Evolutionary conservation across 2,329 filamentous ascomycete species (phyloP), one percentile per base, ranked within the genome.

Genomic region (Penicillium thymicola): DNA sequence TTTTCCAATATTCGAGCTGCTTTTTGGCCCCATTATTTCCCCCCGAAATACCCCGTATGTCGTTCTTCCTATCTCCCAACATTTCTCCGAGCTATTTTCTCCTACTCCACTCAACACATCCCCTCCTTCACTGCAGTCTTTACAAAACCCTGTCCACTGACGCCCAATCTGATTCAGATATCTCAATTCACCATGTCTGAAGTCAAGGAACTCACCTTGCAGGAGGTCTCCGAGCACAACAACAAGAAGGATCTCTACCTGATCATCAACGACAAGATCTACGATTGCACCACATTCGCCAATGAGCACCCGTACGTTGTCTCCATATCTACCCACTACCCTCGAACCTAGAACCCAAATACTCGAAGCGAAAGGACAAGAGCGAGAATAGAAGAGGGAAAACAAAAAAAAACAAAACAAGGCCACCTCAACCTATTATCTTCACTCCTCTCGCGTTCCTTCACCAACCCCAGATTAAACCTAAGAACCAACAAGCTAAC

Each of bases 251-350:
- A 97, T 76, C 81, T 96, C 64, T 96, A 84, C 81, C 75, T 97
- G 70, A 88, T 97, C 63, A 86, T 99, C 70, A 90, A 97, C 81
- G 92, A 96, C 78, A 96, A 96, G 82, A 87, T 99, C 80, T 99
- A 97, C 85, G 85, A 97, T 77, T 78, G 82, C 74, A 84, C 86
- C 70, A 89, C 87, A 77, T 99, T 99, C 78, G 82, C 97, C 67
- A 93, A 97, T 75, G 94, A 99, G 86, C 94, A 99, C 78, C 94
- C 94, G 85, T 88, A 85, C 65, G 85, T 84, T 38, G 9, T 48
- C 46, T 32, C 43, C 28, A 28, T 42, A 51, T 45, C 27, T 42
- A n/a, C 28, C 27, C 48, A 36, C 42, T 48, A 27, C 48, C 41
- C 38, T 32, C 45, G 44, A 45, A 32, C 50, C 48, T 51, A 47